phyloP scores from a whole-genome alignment of 306 rosid species.

The Medicago lupulina region DNA sequence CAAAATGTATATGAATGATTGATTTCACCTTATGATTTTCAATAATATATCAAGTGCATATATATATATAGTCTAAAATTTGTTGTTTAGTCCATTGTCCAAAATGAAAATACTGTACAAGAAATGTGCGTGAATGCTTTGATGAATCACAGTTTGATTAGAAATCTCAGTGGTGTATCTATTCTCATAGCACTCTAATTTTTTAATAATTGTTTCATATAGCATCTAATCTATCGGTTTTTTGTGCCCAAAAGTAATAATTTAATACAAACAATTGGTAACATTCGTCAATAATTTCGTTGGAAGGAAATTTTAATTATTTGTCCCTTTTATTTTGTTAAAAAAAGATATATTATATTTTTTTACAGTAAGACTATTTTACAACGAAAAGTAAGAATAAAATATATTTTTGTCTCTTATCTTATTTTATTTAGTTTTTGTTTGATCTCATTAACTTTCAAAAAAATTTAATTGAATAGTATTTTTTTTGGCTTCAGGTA shows the following conservation, averaged over 20 bases:
- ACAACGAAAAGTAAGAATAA: neutral
- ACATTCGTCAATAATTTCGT: neutral
- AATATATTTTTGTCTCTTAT: too few species aligned
- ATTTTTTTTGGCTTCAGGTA: too few species aligned
- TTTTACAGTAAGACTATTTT: neutral
- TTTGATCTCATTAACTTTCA: neutral
- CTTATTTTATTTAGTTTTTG: too few species aligned
- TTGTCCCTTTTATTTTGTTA: too few species aligned
- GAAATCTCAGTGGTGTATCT: conserved; percentile 50
- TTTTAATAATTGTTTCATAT: conserved; percentile 31
- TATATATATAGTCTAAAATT: conserved; percentile 35
- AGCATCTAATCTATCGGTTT: conserved; percentile 45
- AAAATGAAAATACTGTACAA: neutral
- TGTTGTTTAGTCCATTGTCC: neutral
- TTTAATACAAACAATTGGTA: conserved; percentile 6
- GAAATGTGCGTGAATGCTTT: too few species aligned
- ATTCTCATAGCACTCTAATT: conserved; percentile 50
- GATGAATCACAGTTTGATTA: neutral
- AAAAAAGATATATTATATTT: too few species aligned
- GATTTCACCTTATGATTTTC: conserved; percentile 23
- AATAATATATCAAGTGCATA: conserved; percentile 5
- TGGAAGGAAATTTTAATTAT: neutral
- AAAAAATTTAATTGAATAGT: too few species aligned
- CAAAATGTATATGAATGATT: neutral
- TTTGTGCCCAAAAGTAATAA: conserved; percentile 19